Base-by-base conservation (phyloP, 345 rosid genomes). In the Luvunga scandens region DNA sequence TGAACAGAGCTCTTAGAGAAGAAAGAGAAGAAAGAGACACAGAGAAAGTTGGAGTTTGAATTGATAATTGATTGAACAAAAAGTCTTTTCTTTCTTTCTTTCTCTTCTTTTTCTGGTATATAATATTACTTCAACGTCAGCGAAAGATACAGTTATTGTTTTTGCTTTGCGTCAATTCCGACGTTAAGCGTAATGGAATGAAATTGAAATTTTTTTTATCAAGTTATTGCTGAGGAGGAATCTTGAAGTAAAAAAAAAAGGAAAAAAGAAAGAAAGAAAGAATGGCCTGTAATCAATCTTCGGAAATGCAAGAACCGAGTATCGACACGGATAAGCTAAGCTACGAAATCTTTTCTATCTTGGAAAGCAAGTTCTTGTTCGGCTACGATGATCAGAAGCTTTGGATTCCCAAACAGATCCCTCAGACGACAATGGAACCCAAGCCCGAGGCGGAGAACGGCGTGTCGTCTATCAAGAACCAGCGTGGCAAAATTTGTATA, bases 301-400 rank as follows among this genome's bases (percentile, higher is more conserved):
- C 86, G 64, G 94, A 85, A 83, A 85, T 90, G 93, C 95, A 91
- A 66, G 99, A 93, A 76, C 99, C 98, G 38, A 95, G 98, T 89
- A 91, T 95, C 81, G 99, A 95, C 75, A 90, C 98, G 2, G 98
- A 93, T 75, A 95, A 95, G 80, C 92, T 95, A 81, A 95, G 99
- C 86, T 95, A 95, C 80, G 99, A 95, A 85, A 93, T 95, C 72
- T 95, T 95, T 84, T 95, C 99, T 4, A 92, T 95, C 66, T 92
- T 95, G 50, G 99, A 95, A 67, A 93, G 91, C 85, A 95, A 95
- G 69, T 93, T 93, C 67, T 91, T 95, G 53, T 93, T 93, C 73
- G 98, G 97, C 56, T 95, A 94, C 80, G 95, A 88, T 9, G 95
- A 92, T 77, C 90, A 88, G 50, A 92, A 93, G 88, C 96, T 91